Conservation (phyloP, 345 rosid species). For the Psidium guajava region DNA sequence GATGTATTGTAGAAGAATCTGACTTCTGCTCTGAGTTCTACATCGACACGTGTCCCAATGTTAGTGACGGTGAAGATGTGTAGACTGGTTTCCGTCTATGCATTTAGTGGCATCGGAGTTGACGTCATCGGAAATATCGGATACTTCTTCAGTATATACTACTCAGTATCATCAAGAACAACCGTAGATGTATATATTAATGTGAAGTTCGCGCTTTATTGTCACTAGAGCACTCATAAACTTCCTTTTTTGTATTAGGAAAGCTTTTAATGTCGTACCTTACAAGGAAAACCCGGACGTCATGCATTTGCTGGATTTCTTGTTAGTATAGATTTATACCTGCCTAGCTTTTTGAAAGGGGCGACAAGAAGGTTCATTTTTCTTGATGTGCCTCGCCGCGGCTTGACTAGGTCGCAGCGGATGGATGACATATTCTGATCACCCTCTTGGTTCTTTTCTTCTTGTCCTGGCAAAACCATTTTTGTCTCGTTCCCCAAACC, state of each 20-base stretch:
- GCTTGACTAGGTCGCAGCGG: not conserved
- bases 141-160: not conserved
- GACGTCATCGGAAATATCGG: not conserved
- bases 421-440: not conserved
- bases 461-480: not conserved
- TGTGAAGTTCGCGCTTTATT: not conserved
- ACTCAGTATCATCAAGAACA: not conserved
- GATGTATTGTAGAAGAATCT: conserved; percentile 65
- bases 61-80: conserved; percentile 51
- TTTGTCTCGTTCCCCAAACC: not conserved
- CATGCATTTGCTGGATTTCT: not conserved
- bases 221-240: not conserved
- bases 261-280: not conserved
- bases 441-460: not conserved
- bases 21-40: conserved; percentile 54
- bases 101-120: not conserved
- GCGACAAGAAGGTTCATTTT: not conserved
- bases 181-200: not conserved
- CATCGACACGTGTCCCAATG: conserved; percentile 40
- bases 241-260: not conserved
- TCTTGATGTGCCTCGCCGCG: not conserved
- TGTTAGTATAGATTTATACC: not conserved
- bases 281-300: not conserved
- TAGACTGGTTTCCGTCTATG: not conserved
- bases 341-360: not conserved